phyloP scores from a whole-genome alignment of 257 asterid species.

The Lithospermum erythrorhizon region DNA sequence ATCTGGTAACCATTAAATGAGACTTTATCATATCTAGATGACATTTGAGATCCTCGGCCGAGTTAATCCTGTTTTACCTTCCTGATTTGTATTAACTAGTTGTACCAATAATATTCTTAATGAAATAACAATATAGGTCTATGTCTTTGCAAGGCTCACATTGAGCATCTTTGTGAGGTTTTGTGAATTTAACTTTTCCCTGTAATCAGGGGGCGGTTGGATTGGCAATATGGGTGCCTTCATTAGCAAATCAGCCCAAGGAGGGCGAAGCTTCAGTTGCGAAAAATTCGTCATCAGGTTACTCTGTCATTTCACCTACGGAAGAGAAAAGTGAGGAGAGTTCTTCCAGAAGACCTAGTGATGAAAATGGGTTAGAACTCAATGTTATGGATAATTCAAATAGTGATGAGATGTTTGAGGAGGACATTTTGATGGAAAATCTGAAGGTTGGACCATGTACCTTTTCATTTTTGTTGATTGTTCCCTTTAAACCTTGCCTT shows the following conservation, averaged over 20 bases:
- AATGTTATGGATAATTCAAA: constrained; percentile 34
- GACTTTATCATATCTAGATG: background rate
- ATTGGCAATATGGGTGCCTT: constrained; percentile 98
- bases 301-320: constrained; percentile 48
- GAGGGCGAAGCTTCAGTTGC: constrained; percentile 45
- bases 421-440: constrained; percentile 54
- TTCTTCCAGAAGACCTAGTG: constrained; percentile 33
- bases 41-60: background rate
- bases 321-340: constrained; percentile 45
- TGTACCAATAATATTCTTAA: background rate
- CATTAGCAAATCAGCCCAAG: constrained; percentile 70
- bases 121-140: background rate
- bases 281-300: constrained; percentile 44
- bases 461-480: background rate
- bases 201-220: constrained; percentile 93
- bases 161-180: background rate
- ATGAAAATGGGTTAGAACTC: constrained; percentile 61
- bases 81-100: background rate
- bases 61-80: background rate
- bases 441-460: constrained; percentile 42
- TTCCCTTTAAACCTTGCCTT: background rate
- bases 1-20: background rate
- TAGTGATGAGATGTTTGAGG: constrained; percentile 35
- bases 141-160: background rate
- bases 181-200: background rate